Evolutionary conservation across 139 green algal genomes (phyloP).

Genomic region (Coelastrella sp.): DNA sequence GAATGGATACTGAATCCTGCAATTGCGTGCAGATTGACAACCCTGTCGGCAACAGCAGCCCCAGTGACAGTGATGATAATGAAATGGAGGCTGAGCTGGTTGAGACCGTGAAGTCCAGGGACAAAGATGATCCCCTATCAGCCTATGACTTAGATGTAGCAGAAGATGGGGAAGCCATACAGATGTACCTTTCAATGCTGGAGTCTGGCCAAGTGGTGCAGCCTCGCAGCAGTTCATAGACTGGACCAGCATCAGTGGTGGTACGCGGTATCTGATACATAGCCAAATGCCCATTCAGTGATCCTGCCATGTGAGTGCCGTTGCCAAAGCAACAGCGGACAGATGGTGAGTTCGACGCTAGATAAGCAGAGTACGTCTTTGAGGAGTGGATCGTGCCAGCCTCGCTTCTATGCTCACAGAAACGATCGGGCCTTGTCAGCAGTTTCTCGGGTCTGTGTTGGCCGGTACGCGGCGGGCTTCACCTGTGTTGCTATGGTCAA

Average conservation of each 20-base stretch:
- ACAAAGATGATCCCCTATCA: slow-evolving; percentile 55
- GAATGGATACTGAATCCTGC: no score
- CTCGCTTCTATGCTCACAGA: no score
- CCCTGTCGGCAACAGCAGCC: background rate
- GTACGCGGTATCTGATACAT: background rate
- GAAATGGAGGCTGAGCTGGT: slow-evolving; percentile 59
- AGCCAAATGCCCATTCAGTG: no score
- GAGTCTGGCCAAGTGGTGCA: slow-evolving; percentile 3
- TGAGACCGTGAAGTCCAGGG: slow-evolving; percentile 30
- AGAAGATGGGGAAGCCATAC: slow-evolving; percentile 70
- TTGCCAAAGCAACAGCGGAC: background rate
- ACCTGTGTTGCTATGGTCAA: no score
- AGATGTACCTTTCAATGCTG: slow-evolving; percentile 40
- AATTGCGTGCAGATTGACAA: background rate
- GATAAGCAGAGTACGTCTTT: no score
- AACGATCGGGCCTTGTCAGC: no score
- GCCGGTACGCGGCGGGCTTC: no score
- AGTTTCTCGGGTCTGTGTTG: no score
- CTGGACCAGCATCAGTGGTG: background rate
- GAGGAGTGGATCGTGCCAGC: no score
- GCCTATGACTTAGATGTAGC: slow-evolving; percentile 78
- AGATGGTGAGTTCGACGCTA: no score
- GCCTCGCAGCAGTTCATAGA: background rate
- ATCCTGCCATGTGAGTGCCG: background rate
- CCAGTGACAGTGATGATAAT: slow-evolving; percentile 32